A percentile compares a stretch with the other conserved stretches of the same genome.
Conservation (phyloP, 2,329 filamentous ascomycete species). For the Sarocladiaceae sp. region DNA sequence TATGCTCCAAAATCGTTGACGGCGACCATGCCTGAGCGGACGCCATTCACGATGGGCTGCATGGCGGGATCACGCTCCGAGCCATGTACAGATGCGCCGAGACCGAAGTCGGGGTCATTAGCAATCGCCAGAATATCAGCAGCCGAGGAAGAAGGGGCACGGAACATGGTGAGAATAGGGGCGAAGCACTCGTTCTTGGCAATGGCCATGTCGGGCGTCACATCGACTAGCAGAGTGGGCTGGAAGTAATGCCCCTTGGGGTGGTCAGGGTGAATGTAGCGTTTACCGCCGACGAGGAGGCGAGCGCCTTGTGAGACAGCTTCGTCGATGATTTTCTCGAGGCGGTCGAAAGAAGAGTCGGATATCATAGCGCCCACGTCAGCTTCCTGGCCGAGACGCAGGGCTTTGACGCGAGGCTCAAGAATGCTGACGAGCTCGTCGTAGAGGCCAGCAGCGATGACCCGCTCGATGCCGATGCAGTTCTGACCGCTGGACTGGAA, state of each 20-base stretch:
- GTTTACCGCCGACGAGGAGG: slow-evolving; percentile 72
- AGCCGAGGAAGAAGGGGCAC: slow-evolving; percentile 53
- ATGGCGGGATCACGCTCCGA: slow-evolving; percentile 54
- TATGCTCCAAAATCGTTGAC: slow-evolving; percentile 93
- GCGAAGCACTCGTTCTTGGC: slow-evolving; percentile 90
- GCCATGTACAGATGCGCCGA: slow-evolving; percentile 86
- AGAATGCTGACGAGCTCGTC: slow-evolving; percentile 64
- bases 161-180: slow-evolving; percentile 82
- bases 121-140: slow-evolving; percentile 66
- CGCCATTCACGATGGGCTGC: slow-evolving; percentile 54
- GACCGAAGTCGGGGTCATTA: slow-evolving; percentile 78
- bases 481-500: slow-evolving; percentile 97
- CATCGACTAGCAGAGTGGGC: slow-evolving; percentile 86
- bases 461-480: slow-evolving; percentile 93
- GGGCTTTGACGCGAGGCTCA: slow-evolving; percentile 62
- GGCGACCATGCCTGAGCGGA: slow-evolving; percentile 83
- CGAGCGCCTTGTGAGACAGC: slow-evolving; percentile 74
- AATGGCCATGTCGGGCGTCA: slow-evolving; percentile 78
- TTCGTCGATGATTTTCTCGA: slow-evolving; percentile 70
- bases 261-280: slow-evolving; percentile 64
- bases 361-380: slow-evolving; percentile 93
- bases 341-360: slow-evolving; percentile 61
- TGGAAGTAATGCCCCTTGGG: slow-evolving; percentile 84
- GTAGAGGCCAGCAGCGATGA: slow-evolving; percentile 77
- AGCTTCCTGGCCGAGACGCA: slow-evolving; percentile 69